A percentile compares a stretch with the other conserved stretches of the same genome.
These are phyloP conservation scores for Chaetothyriales sp. DNA, from an alignment of 2,329 filamentous ascomycete genomes.

Conservation along the genomic window DNA sequence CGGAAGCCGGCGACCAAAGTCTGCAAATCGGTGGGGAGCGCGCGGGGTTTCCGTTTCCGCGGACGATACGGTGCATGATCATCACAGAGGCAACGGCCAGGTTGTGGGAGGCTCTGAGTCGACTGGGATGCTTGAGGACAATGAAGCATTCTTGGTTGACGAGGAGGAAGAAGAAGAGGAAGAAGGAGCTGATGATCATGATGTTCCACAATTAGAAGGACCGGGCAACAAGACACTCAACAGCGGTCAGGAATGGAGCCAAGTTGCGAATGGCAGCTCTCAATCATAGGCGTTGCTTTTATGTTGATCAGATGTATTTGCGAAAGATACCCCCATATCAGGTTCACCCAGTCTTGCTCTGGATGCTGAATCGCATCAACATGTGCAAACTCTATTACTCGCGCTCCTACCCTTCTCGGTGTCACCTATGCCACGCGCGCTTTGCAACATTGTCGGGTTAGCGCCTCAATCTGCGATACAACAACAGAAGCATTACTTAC, in stretches of 20 bases:
- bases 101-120: conserved; percentile 3
- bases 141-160: conserved; percentile 5
- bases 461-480: no score
- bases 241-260: conserved; percentile 14
- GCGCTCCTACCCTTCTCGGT: no score
- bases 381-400: background rate
- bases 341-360: background rate
- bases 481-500: no score
- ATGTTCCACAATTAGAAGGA: conserved; percentile 9
- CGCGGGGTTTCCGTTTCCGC: conserved; percentile 47
- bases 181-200: conserved; percentile 17
- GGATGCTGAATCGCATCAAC: no score
- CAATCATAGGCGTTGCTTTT: background rate
- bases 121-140: conserved; percentile 16
- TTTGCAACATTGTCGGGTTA: no score
- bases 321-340: background rate
- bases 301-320: background rate
- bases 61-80: conserved; percentile 36
- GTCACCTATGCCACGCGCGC: no score
- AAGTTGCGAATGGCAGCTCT: background rate
- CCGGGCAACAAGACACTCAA: conserved; percentile 13
- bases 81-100: conserved; percentile 8
- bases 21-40: conserved; percentile 40
- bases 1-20: conserved; percentile 9
- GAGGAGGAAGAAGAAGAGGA: conserved; percentile 17